phyloP scores from a whole-genome alignment of 345 rosid species.

The Citrus hindsii region DNA sequence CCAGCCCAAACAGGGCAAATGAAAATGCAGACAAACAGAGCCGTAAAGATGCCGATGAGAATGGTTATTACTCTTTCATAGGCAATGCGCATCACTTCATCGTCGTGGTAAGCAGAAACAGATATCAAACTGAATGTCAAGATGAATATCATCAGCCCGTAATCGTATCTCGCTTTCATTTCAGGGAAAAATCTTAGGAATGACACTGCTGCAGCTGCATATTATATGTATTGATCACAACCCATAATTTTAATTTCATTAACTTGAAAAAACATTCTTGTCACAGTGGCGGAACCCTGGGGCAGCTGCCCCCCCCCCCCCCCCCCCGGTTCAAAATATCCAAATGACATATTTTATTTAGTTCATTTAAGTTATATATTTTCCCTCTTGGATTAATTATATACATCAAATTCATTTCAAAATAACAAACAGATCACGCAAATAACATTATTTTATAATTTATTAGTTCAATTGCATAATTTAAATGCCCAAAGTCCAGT shows the following conservation, averaged over 20 bases:
- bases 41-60: conserved; percentile 17
- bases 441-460: too few relatives aligned
- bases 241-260: not conserved
- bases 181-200: conserved; percentile 33
- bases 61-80: conserved; percentile 19
- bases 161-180: conserved; percentile 40
- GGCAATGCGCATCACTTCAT: conserved; percentile 14
- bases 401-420: too few relatives aligned
- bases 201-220: conserved; percentile 29
- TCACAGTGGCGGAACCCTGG: too few relatives aligned
- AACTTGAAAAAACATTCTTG: too few relatives aligned
- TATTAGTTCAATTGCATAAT: too few relatives aligned
- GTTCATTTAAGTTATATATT: too few relatives aligned
- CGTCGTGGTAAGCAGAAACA: conserved; percentile 12
- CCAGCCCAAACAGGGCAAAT: conserved; percentile 21
- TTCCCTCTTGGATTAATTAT: too few relatives aligned
- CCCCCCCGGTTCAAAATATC: too few relatives aligned
- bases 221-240: not conserved
- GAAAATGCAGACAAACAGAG: conserved; percentile 4
- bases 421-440: too few relatives aligned
- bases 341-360: too few relatives aligned
- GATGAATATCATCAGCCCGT: conserved; percentile 35
- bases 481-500: too few relatives aligned
- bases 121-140: conserved; percentile 35
- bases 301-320: too few relatives aligned